Evolutionary conservation across 352 stramenopile genomes (phyloP).

Genomic region (Phytophthora europaea): DNA sequence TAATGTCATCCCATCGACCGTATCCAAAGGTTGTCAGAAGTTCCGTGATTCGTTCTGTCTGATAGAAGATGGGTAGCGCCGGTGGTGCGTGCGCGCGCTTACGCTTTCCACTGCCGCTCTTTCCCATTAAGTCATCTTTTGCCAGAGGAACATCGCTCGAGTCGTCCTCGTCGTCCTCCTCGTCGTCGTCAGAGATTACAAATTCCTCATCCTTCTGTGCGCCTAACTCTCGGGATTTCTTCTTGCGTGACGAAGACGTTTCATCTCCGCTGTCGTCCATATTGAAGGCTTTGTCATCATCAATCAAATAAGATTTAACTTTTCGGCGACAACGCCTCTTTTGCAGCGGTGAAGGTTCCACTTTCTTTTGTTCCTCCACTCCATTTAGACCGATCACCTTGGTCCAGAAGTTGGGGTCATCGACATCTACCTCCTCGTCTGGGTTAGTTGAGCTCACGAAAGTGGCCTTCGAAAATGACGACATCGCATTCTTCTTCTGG

Average conservation of each 20-base stretch:
- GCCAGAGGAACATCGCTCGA: slow-evolving; percentile 56
- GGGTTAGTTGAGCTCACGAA: slow-evolving; percentile 92
- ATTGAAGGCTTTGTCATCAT: slow-evolving; percentile 43
- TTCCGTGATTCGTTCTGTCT: slow-evolving; percentile 56
- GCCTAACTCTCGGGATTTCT: slow-evolving; percentile 23
- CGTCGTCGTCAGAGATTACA: slow-evolving; percentile 71
- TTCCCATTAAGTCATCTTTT: slow-evolving; percentile 53
- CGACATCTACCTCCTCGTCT: slow-evolving; percentile 90
- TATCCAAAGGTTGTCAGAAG: slow-evolving; percentile 80
- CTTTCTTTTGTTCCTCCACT: slow-evolving; percentile 66
- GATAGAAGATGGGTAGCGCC: slow-evolving; percentile 47
- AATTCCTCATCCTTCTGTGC: slow-evolving; percentile 71
- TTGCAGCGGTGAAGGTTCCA: slow-evolving; percentile 78
- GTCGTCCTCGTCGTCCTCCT: slow-evolving; percentile 72
- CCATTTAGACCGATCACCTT: slow-evolving; percentile 93
- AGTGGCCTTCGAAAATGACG: slow-evolving; percentile 94
- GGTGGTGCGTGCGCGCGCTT: slow-evolving; percentile 40
- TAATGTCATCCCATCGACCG: slow-evolving; percentile 85
- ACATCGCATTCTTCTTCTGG: slow-evolving; percentile 83
- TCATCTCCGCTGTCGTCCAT: slow-evolving; percentile 69
- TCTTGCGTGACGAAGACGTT: slow-evolving; percentile 38
- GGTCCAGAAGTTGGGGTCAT: slow-evolving; percentile 96
- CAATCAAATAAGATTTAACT: slow-evolving; percentile 80
- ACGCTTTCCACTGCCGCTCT: slow-evolving; percentile 32
- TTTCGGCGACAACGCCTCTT: slow-evolving; percentile 76